Evolutionary conservation across 768 basidiomycete genomes (phyloP), one percentile per base, ranked within the genome.

Genomic region (Boletus vermiculosoides): DNA sequence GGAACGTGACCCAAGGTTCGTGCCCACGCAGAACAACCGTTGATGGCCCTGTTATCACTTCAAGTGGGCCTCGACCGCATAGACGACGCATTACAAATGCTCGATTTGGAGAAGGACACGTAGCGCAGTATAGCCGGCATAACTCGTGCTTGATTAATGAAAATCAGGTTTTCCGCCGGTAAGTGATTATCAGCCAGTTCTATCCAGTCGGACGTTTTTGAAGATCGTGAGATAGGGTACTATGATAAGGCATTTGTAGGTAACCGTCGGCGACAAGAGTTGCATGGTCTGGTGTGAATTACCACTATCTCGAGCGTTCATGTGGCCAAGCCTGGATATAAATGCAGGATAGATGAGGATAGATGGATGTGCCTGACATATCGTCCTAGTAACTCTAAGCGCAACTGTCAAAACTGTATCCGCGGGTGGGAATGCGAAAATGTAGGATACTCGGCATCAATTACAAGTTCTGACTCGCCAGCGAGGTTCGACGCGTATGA

Each of bases 11-110:
- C 28, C 45, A 48, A 30, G 10, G 40, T 50, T 54, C 44, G 46
- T 51, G 45, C 31, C 58, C 47, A 37, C 53, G 45, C 48, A 59
- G 61, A 58, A 71, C 71, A 55, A 18, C 72, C 72, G 46, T 50
- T 71, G 45, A 64, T 70, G 66, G 59, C 57, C 16, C 15, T 69
- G 10, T 54, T 55, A n/a, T 78, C 84, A 6, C 66, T 86, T 40
- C 70, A 78, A 58, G 74, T 81, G 45, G 69, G 78, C 28, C 55
- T 86, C 10, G 79, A 83, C 60, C 76, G 84, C 58, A 75, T 84
- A 22, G 76, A 83, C 37, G 57, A 59, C 39, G 79, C 71, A 28
- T 71, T 82, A 18, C 37, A 39, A 34, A 50, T 13, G 22, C 59
- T 73, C 31, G 49, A 56, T 44, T 23, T 51, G 20, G 39, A 33